Evolutionary conservation across 148 eudicot genomes (phyloP).

Genomic region (Polygonum aviculare): DNA sequence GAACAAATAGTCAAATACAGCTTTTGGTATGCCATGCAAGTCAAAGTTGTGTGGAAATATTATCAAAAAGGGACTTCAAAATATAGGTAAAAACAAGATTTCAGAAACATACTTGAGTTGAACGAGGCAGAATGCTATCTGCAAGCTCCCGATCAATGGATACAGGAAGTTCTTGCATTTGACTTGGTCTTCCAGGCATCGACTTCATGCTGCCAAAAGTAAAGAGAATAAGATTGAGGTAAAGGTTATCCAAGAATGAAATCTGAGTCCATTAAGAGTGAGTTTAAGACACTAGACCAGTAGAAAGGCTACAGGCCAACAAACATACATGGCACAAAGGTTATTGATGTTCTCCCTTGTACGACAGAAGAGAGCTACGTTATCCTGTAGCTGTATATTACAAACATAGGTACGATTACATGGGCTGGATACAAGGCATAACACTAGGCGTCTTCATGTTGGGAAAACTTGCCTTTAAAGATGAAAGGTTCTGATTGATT

Average conservation of each 20-base stretch:
- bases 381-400: conserved; percentile 9
- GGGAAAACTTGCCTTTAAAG: conserved; percentile 43
- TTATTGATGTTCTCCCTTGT: conserved; percentile 11
- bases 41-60: not conserved
- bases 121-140: conserved; percentile 7
- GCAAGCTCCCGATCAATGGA: conserved; percentile 13
- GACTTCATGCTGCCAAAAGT: conserved; percentile 4
- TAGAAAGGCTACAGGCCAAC: not conserved
- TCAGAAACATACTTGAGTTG: conserved; percentile 1
- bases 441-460: not conserved
- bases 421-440: not conserved
- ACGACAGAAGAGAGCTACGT: conserved; percentile 4
- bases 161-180: conserved; percentile 11
- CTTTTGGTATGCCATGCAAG: not conserved
- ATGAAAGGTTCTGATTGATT: conserved; percentile 46
- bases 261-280: not conserved
- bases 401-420: not conserved
- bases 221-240: not conserved
- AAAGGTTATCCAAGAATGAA: not conserved
- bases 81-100: not conserved
- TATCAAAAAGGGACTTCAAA: not conserved
- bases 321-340: conserved; percentile 8
- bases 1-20: not conserved
- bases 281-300: not conserved
- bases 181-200: conserved; percentile 10